Conservation (phyloP, 2,329 filamentous ascomycete genomes). For the Beauveria bassiana region DNA sequence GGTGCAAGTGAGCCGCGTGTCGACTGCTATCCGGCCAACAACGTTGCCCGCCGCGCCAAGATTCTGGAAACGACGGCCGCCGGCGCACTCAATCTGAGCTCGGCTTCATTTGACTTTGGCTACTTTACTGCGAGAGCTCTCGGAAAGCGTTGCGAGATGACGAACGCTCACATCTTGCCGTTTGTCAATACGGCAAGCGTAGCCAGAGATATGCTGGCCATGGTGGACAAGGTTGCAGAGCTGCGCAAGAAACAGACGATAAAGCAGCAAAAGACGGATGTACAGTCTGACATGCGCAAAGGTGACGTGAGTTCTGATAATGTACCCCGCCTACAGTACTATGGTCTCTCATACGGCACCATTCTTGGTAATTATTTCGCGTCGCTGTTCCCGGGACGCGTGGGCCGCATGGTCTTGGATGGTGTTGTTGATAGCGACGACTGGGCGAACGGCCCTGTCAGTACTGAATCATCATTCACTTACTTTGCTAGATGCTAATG, state of each 20-base stretch:
- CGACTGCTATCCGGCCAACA: slow-evolving; percentile 28
- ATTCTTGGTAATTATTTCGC: slow-evolving; percentile 28
- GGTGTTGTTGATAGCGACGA: slow-evolving; percentile 31
- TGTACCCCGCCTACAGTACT: slow-evolving; percentile 33
- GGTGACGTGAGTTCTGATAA: neutral
- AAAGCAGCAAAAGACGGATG: neutral
- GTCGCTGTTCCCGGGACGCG: slow-evolving; percentile 26
- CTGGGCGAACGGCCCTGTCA: slow-evolving; percentile 24
- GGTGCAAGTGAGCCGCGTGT: slow-evolving; percentile 27
- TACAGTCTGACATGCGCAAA: neutral
- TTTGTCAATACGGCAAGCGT: slow-evolving; percentile 31
- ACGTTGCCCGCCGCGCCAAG: slow-evolving; percentile 22
- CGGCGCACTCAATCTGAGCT: slow-evolving; percentile 17
- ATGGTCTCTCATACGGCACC: slow-evolving; percentile 42
- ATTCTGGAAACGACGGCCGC: slow-evolving; percentile 24
- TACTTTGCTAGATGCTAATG: neutral
- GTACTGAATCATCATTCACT: slow-evolving; percentile 4
- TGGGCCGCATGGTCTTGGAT: slow-evolving; percentile 35
- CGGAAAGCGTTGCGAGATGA: slow-evolving; percentile 22
- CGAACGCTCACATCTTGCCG: slow-evolving; percentile 22
- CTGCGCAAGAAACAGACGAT: slow-evolving; percentile 14
- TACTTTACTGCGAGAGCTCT: slow-evolving; percentile 20
- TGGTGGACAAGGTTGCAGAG: slow-evolving; percentile 32
- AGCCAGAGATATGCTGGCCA: slow-evolving; percentile 36
- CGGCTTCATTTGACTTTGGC: slow-evolving; percentile 18